A percentile compares a stretch with the other conserved stretches of the same genome.
These are phyloP conservation scores for Pythium myriotylum DNA, from an alignment of 352 stramenopile genomes.

Conservation along the genomic window DNA sequence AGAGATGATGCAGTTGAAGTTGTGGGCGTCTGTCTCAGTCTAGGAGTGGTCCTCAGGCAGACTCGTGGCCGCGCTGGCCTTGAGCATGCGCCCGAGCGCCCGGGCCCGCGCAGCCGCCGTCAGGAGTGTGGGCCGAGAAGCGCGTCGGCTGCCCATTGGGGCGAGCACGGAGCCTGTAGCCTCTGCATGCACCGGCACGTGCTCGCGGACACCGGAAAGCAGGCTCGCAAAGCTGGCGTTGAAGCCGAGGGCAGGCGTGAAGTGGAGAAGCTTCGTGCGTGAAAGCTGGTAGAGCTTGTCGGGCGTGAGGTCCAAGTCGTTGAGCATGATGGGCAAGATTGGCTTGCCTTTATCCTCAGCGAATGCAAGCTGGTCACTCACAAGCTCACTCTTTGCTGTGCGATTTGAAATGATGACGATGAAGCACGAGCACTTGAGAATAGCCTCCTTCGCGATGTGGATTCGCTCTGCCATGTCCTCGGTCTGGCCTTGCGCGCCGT, in stretches of 20 bases:
- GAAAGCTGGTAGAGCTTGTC: conserved; percentile 83
- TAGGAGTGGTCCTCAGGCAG: neutral
- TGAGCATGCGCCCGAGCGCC: conserved; percentile 27
- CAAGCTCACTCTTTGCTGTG: conserved; percentile 66
- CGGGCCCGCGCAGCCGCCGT: conserved; percentile 16
- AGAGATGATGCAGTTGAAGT: conserved; percentile 13
- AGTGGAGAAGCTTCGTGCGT: conserved; percentile 72
- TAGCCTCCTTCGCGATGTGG: conserved; percentile 71
- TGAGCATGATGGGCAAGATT: conserved; percentile 79
- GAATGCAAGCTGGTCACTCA: conserved; percentile 81
- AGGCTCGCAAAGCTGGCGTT: conserved; percentile 70
- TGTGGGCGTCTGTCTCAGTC: conserved; percentile 14
- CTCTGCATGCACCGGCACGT: conserved; percentile 26
- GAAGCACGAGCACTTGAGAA: conserved; percentile 75
- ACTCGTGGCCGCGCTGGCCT: conserved; percentile 2
- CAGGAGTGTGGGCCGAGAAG: conserved; percentile 23
- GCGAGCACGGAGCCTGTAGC: conserved; percentile 1
- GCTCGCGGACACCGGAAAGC: conserved; percentile 47
- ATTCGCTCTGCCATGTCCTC: conserved; percentile 68
- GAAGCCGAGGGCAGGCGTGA: conserved; percentile 79
- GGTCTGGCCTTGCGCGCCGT: conserved; percentile 43
- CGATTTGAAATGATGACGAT: conserved; percentile 73
- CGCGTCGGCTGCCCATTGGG: conserved; percentile 1
- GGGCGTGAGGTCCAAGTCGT: conserved; percentile 69
- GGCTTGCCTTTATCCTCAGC: conserved; percentile 75